Evolutionary conservation across 2,329 filamentous ascomycete species (phyloP).

Genomic region (Fusarium sp.): DNA sequence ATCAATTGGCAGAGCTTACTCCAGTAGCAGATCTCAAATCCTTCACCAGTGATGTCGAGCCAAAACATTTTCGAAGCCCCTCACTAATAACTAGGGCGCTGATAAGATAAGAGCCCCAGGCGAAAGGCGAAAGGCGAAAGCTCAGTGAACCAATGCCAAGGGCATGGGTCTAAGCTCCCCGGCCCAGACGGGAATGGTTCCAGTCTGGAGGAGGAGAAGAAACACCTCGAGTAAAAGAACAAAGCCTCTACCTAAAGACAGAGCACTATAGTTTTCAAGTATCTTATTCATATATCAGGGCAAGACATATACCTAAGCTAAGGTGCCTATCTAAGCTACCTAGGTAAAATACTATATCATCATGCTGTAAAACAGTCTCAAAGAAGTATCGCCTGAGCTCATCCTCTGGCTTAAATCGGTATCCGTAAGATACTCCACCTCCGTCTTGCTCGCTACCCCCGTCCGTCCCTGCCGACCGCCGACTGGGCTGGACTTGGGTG

Average conservation of each 20-base stretch:
- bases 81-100: constrained; percentile 48
- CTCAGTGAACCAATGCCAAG: constrained; percentile 35
- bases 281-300: too few relatives aligned
- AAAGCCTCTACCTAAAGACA: too few relatives aligned
- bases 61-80: constrained; percentile 55
- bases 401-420: constrained; percentile 19
- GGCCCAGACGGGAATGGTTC: neutral
- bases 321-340: too few relatives aligned
- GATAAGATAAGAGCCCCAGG: constrained; percentile 36
- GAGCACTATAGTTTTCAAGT: too few relatives aligned
- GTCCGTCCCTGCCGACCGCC: constrained; percentile 36
- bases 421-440: constrained; percentile 15
- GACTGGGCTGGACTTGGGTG: constrained; percentile 23
- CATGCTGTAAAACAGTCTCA: neutral
- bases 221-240: neutral
- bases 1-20: constrained; percentile 3
- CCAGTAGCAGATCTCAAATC: constrained; percentile 20
- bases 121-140: neutral
- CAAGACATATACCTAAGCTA: too few relatives aligned
- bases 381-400: neutral
- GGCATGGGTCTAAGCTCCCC: constrained; percentile 12
- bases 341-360: too few relatives aligned
- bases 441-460: constrained; percentile 22
- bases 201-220: neutral
- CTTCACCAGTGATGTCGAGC: constrained; percentile 29